Evolutionary conservation across 768 basidiomycete species (phyloP).

Genomic region (Tulasnella sp.): DNA sequence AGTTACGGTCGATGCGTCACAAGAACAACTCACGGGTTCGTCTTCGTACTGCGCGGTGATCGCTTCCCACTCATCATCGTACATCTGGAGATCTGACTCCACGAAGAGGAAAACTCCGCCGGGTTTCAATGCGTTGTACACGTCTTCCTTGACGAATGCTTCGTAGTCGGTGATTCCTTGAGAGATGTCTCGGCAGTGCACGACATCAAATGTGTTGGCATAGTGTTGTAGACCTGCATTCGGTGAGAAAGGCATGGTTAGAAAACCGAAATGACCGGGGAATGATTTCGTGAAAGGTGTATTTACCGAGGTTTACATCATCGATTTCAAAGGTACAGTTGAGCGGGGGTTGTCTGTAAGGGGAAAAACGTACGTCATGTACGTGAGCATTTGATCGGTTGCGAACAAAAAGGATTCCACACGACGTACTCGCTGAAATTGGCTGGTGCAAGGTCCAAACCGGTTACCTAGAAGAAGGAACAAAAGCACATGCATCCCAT

Average conservation of each 20-base stretch:
- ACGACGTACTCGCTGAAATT: too few species aligned
- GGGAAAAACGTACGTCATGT: too few species aligned
- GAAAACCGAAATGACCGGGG: too few species aligned
- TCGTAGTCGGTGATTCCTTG: slow-evolving; percentile 6
- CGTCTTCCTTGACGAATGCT: slow-evolving; percentile 4
- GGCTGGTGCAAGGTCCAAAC: too few species aligned
- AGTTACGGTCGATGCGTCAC: not conserved
- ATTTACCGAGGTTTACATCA: slow-evolving; percentile 11
- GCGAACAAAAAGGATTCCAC: too few species aligned
- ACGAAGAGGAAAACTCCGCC: slow-evolving; percentile 10
- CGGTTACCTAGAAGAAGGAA: too few species aligned
- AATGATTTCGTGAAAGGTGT: too few species aligned
- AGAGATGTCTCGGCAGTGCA: slow-evolving; percentile 1
- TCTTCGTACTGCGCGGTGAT: not conserved
- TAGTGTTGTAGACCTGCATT: slow-evolving; percentile 9
- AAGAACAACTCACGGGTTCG: not conserved
- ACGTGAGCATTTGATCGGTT: too few species aligned
- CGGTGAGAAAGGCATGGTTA: too few species aligned
- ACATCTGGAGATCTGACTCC: slow-evolving; percentile 5
- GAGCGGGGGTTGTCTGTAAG: not conserved
- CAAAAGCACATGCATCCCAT: too few species aligned
- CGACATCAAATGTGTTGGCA: slow-evolving; percentile 3
- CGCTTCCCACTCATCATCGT: slow-evolving; percentile 1
- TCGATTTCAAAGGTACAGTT: slow-evolving; percentile 11
- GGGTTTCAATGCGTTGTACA: not conserved